Evolutionary conservation across 169 alveolate species (phyloP), one percentile per base, ranked within the genome.

Genomic region (Besnoitia besnoiti): DNA sequence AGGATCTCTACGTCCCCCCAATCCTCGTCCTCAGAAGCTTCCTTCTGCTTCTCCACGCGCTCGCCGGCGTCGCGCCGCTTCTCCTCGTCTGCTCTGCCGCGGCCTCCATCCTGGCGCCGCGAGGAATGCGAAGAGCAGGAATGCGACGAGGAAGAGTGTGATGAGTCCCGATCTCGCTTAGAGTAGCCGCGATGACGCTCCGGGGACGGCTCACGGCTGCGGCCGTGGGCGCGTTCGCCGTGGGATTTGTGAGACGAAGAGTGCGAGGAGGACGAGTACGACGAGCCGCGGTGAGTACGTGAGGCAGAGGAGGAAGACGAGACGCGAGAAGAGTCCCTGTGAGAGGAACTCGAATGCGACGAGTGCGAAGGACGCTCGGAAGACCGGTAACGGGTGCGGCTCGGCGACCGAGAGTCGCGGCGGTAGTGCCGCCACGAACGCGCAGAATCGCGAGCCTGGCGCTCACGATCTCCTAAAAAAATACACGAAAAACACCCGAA

Each of bases 161-260:
- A 51, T 51, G 67, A 51, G 67, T 14, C 46, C 82, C n/a, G 14
- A 27, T 73, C 82, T 73, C 82, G 82, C 46, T 37, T 73, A 12
- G 82, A 73, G 82, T 73, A 73, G 82, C 82, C 82, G n/a, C 82
- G 82, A n/a, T 73, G 82, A 12, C 82, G 14, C 39, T 73, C 82
- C 2, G 82, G 82, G n/a, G 82, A 73, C n/a, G 44, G 39, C 2
- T 73, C 82, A 8, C 40, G 46, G n/a, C 47, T 73, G 8, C 82
- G 14, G 5, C 46, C 7, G n/a, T 55, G n/a, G n/a, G n/a, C 67
- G 67, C 67, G n/a, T 19, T 55, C n/a, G 67, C 30, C 67, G 3
- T 19, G 67, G 30, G 12, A 5, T 55, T 55, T 55, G n/a, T 55
- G 67, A 5, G 30, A 21, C 7, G 67, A 55, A 73, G 44, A 16